Conservation (phyloP, 2,329 filamentous ascomycete species). For the Sclerotinia trifoliorum region DNA sequence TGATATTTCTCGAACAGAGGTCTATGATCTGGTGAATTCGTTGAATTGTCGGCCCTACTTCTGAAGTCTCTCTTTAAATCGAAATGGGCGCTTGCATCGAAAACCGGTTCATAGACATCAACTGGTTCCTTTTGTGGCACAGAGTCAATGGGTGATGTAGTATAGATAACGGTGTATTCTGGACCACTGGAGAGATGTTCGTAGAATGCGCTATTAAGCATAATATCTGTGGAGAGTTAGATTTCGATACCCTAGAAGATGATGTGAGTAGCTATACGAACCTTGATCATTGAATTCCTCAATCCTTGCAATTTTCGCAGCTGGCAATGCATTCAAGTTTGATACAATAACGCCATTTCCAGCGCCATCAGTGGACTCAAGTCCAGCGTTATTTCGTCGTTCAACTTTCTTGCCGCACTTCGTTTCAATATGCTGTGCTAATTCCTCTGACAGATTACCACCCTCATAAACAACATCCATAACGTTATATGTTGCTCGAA, state of each 20-base stretch:
- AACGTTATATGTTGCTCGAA: conserved; percentile 41
- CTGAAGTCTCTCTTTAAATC: conserved; percentile 65
- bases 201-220: conserved; percentile 39
- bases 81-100: conserved; percentile 62
- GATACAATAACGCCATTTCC: conserved; percentile 26
- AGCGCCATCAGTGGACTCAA: conserved; percentile 45
- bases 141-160: conserved; percentile 54
- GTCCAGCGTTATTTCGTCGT: conserved; percentile 34
- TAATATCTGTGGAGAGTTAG: conserved; percentile 31
- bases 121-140: conserved; percentile 3
- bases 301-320: conserved; percentile 41
- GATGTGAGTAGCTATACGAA: conserved; percentile 33
- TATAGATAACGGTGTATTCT: conserved; percentile 74
- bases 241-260: not conserved
- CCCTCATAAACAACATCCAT: conserved; percentile 54
- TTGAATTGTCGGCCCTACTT: conserved; percentile 43
- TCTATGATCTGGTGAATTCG: conserved; percentile 47
- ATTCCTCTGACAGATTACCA: conserved; percentile 42
- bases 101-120: conserved; percentile 60
- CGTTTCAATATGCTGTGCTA: conserved; percentile 48
- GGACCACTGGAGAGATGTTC: conserved; percentile 35
- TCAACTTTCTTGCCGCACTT: conserved; percentile 44
- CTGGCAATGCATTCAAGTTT: not conserved
- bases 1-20: conserved; percentile 89
- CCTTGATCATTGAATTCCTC: conserved; percentile 50